Percentiles rank a stretch among this genome's conserved stretches.
Conservation (phyloP, 768 basidiomycete genomes). For the Tylopilus intermedius region DNA sequence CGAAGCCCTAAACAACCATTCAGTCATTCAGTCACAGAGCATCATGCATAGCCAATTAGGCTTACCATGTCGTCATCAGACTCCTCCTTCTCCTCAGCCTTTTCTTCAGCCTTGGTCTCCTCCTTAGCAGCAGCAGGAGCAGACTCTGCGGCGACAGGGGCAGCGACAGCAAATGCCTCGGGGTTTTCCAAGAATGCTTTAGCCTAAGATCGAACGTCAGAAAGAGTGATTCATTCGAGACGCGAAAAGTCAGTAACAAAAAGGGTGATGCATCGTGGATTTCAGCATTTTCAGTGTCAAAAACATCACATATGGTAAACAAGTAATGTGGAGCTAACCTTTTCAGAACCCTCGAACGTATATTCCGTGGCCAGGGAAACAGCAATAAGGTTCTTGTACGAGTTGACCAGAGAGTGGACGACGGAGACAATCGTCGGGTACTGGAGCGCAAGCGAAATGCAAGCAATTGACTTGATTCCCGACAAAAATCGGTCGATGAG, state of each 20-base stretch:
- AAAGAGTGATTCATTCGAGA: background rate
- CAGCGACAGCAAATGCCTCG: slow-evolving; percentile 89
- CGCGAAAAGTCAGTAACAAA: slow-evolving; percentile 26
- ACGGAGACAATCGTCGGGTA: slow-evolving; percentile 96
- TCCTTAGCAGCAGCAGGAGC: slow-evolving; percentile 54
- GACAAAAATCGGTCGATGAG: slow-evolving; percentile 88
- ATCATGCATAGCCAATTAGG: background rate
- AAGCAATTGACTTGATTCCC: slow-evolving; percentile 92
- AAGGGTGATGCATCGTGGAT: slow-evolving; percentile 36
- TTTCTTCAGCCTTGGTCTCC: slow-evolving; percentile 60
- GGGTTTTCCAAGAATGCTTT: slow-evolving; percentile 98
- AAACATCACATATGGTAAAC: slow-evolving; percentile 20
- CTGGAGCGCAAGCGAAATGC: slow-evolving; percentile 91
- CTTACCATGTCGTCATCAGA: slow-evolving; percentile 87
- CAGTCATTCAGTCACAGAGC: slow-evolving; percentile 2
- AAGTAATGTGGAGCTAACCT: slow-evolving; percentile 50
- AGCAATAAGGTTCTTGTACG: slow-evolving; percentile 97
- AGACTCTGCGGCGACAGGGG: slow-evolving; percentile 53
- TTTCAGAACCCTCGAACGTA: slow-evolving; percentile 88
- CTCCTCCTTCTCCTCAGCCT: slow-evolving; percentile 80
- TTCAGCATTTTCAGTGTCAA: slow-evolving; percentile 82
- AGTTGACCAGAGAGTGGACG: slow-evolving; percentile 92
- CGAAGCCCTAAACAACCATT: slow-evolving; percentile 64
- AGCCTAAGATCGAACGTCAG: slow-evolving; percentile 44
- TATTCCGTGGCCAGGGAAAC: slow-evolving; percentile 88